These are phyloP conservation scores for Cetradonia linearis DNA, from an alignment of 495 filamentous ascomycete genomes.

Conservation along the genomic window DNA sequence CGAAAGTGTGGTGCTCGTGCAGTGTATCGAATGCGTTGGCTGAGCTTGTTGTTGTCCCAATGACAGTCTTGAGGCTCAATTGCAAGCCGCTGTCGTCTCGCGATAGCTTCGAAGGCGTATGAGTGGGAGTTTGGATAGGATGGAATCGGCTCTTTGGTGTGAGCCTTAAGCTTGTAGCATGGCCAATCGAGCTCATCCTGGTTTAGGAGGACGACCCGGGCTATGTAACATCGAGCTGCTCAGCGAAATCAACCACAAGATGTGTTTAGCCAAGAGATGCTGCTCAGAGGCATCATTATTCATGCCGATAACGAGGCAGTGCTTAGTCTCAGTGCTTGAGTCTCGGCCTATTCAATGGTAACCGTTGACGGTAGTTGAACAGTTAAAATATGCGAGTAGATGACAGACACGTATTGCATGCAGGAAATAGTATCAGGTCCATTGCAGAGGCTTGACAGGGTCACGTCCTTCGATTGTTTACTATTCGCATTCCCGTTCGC, in stretches of 20 bases:
- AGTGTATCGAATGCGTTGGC: conserved; percentile 80
- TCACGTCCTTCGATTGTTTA: neutral
- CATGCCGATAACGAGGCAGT: neutral
- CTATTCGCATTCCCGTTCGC: conserved; percentile 4
- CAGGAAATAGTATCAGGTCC: neutral
- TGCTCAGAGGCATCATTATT: conserved; percentile 11
- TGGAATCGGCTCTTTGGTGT: conserved; percentile 17
- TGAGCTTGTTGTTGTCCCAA: conserved; percentile 77
- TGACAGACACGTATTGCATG: neutral
- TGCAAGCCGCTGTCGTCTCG: conserved; percentile 15
- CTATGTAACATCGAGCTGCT: conserved; percentile 1
- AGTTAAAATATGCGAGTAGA: neutral
- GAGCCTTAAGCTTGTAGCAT: conserved; percentile 17
- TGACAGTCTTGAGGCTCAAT: conserved; percentile 68
- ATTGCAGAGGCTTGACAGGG: neutral
- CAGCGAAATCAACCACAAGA: conserved; percentile 3
- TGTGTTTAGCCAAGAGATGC: conserved; percentile 1
- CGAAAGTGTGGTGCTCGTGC: conserved; percentile 60
- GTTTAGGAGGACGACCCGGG: neutral
- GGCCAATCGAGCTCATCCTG: conserved; percentile 19
- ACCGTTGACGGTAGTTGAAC: neutral
- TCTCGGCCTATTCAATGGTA: neutral
- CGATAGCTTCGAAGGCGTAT: neutral
- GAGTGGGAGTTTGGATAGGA: neutral
- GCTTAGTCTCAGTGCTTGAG: neutral